phyloP scores from a whole-genome alignment of 306 rosid genomes.

The Rosa lucieae region DNA sequence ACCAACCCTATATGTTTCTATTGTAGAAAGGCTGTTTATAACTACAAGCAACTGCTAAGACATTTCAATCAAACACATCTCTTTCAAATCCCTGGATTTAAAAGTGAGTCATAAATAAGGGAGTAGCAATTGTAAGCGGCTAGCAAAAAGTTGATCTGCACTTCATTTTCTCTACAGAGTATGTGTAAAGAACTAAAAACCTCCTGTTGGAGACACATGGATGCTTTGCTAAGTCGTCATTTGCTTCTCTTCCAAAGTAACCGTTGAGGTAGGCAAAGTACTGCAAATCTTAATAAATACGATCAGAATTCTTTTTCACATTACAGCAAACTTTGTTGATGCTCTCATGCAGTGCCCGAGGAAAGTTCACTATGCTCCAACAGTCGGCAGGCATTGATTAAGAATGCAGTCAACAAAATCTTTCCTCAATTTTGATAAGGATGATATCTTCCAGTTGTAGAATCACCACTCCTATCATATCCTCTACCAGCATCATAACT shows the following conservation, averaged over 20 bases:
- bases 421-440: slow-evolving; percentile 44
- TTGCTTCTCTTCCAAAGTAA: slow-evolving; percentile 14
- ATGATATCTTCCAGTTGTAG: slow-evolving; percentile 50
- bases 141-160: slow-evolving; percentile 8
- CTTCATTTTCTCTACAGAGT: slow-evolving; percentile 13
- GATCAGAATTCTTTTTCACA: not conserved
- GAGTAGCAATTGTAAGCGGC: not conserved
- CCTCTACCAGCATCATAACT: slow-evolving; percentile 34
- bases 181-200: slow-evolving; percentile 5
- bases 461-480: slow-evolving; percentile 38
- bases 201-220: not conserved
- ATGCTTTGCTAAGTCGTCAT: slow-evolving; percentile 12
- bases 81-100: slow-evolving; percentile 8
- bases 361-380: slow-evolving; percentile 12
- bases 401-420: not conserved
- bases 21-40: not conserved
- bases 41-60: slow-evolving; percentile 5
- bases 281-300: not conserved
- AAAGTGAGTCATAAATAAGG: not conserved
- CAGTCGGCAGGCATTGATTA: not conserved
- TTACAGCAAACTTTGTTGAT: slow-evolving; percentile 14
- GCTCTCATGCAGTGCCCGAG: not conserved
- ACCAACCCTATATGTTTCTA: not conserved
- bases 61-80: slow-evolving; percentile 12
- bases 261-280: not conserved